These are phyloP conservation scores for Rhodosporidiobolus odoratus DNA, from an alignment of 768 basidiomycete species.

Conservation along the genomic window DNA sequence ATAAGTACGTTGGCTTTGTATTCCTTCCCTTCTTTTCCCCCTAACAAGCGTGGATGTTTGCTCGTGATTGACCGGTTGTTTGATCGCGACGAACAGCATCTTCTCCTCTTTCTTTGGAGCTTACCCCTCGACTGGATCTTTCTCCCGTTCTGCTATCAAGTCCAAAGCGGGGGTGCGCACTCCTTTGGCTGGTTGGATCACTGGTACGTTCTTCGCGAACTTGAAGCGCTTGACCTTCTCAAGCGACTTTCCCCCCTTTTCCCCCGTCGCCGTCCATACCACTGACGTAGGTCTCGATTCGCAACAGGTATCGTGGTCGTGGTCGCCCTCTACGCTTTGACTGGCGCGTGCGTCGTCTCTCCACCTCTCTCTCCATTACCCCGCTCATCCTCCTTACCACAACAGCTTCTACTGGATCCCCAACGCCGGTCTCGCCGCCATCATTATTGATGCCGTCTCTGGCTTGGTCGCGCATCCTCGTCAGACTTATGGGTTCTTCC, in stretches of 20 bases:
- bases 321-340: conserved; percentile 5
- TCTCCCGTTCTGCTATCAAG: conserved; percentile 92
- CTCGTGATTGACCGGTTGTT: neutral
- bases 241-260: conserved; percentile 52
- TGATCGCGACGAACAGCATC: conserved; percentile 6
- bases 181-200: conserved; percentile 77
- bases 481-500: conserved; percentile 83
- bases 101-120: conserved; percentile 79
- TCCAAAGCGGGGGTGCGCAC: conserved; percentile 93
- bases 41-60: neutral
- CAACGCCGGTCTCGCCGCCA: conserved; percentile 64
- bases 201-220: too few relatives aligned
- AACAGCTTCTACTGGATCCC: conserved; percentile 46
- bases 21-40: neutral
- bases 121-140: conserved; percentile 94
- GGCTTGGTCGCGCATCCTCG: conserved; percentile 72
- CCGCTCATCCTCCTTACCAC: neutral
- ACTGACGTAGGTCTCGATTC: too few relatives aligned
- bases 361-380: neutral
- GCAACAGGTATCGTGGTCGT: conserved; percentile 7
- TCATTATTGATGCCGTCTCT: conserved; percentile 72
- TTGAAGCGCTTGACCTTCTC: conserved; percentile 81
- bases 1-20: too few relatives aligned
- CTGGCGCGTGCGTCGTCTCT: neutral
- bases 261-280: conserved; percentile 80